Percentiles rank a stretch among this genome's conserved stretches.
These are phyloP conservation scores for Echeveria elegans DNA, from an alignment of 164 flowering plant genomes.

Conservation along the genomic window DNA sequence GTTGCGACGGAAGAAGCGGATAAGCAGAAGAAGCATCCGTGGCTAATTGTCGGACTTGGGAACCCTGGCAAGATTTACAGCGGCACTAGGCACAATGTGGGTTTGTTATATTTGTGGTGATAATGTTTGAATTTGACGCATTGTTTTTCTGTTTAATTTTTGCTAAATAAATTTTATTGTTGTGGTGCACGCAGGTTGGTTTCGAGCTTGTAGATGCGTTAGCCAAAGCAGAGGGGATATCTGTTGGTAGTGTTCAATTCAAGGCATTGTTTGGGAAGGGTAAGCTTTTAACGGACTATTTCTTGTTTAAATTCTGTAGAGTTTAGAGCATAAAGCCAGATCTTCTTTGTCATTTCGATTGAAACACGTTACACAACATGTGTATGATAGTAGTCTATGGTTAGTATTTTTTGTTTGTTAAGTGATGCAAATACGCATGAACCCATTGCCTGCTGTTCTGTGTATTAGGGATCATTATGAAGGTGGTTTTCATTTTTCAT, in stretches of 20 bases:
- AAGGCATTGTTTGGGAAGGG: slow-evolving; percentile 84
- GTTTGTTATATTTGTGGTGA: not conserved
- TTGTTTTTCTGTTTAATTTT: not conserved
- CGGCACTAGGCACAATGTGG: slow-evolving; percentile 9
- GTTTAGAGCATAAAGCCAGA: too few species aligned
- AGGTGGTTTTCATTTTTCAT: not conserved
- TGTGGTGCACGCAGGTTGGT: slow-evolving; percentile 44
- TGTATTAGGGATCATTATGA: not conserved
- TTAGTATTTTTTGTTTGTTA: not conserved
- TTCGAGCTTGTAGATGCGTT: slow-evolving; percentile 83
- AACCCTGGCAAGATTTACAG: slow-evolving; percentile 10
- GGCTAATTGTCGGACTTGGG: slow-evolving; percentile 12
- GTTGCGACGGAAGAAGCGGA: not conserved
- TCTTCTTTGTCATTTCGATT: too few species aligned
- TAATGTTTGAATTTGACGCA: not conserved
- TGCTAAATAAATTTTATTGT: not conserved
- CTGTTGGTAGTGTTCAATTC: slow-evolving; percentile 52
- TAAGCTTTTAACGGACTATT: slow-evolving; percentile 14
- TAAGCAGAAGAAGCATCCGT: slow-evolving; percentile 5
- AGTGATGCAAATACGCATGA: too few species aligned
- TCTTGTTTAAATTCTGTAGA: not conserved
- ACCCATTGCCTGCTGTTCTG: not conserved
- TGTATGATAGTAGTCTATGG: too few species aligned
- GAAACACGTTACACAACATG: too few species aligned
- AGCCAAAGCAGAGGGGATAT: slow-evolving; percentile 86